A percentile compares a stretch with the other conserved stretches of the same genome.
phyloP scores from a whole-genome alignment of 345 rosid genomes.

The Iberis pinnata region DNA sequence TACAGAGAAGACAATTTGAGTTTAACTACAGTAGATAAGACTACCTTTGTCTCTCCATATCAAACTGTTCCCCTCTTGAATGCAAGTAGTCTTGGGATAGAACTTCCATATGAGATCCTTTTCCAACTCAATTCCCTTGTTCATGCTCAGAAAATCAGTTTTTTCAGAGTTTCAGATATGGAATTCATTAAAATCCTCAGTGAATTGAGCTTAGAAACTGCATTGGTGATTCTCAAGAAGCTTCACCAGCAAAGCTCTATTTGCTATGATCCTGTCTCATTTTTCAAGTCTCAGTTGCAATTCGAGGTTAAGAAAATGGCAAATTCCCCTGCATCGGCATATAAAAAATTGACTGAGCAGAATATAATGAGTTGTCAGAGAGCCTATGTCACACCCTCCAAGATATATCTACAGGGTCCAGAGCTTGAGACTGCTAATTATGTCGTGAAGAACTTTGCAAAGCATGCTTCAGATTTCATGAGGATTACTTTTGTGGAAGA shows the following conservation, averaged over 20 bases:
- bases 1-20: conserved; percentile 35
- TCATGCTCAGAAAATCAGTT: conserved; percentile 71
- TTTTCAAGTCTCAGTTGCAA: conserved; percentile 42
- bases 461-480: conserved; percentile 73
- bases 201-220: conserved; percentile 39
- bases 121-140: conserved; percentile 77
- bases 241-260: conserved; percentile 53
- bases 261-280: conserved; percentile 57
- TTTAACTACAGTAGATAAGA: conserved; percentile 38
- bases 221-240: conserved; percentile 52
- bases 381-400: conserved; percentile 70
- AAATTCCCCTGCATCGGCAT: conserved; percentile 33
- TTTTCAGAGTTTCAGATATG: conserved; percentile 37
- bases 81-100: conserved; percentile 25
- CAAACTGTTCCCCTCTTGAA: conserved; percentile 63
- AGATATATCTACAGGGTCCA: conserved; percentile 86
- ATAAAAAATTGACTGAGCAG: conserved; percentile 36
- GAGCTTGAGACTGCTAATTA: conserved; percentile 84
- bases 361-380: conserved; percentile 79
- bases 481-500: conserved; percentile 90
- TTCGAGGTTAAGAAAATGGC: conserved; percentile 33
- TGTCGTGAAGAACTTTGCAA: conserved; percentile 69
- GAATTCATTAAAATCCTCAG: conserved; percentile 43
- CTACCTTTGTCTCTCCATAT: conserved; percentile 36
- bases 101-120: conserved; percentile 59